phyloP scores from a whole-genome alignment of 1,139 yeast genomes.

The Nakaseomyces bracarensis region DNA sequence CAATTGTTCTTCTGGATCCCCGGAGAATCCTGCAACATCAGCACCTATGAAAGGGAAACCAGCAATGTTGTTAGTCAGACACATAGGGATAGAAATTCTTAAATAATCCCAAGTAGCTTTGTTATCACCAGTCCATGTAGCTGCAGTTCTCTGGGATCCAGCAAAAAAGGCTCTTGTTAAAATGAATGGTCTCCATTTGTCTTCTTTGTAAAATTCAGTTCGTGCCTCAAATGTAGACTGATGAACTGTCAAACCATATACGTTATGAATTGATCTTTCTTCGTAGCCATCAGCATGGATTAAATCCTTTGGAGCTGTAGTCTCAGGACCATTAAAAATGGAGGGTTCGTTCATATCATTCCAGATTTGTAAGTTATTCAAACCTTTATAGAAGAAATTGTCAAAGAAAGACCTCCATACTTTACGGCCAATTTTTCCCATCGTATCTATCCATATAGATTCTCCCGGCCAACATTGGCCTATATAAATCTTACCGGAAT shows the following conservation, averaged over 20 bases:
- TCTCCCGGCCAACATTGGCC: constrained; percentile 99
- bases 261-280: constrained; percentile 82
- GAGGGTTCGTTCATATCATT: constrained; percentile 99
- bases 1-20: constrained; percentile 74
- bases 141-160: constrained; percentile 86
- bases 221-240: constrained; percentile 70
- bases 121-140: constrained; percentile 98
- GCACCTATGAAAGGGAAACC: constrained; percentile 95
- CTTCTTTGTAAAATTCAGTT: constrained; percentile 40
- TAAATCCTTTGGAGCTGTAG: constrained; percentile 74
- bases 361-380: constrained; percentile 70
- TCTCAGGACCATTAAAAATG: constrained; percentile 90
- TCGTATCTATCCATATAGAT: constrained; percentile 84
- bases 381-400: constrained; percentile 41
- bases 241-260: constrained; percentile 73
- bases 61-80: constrained; percentile 67
- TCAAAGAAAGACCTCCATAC: constrained; percentile 51
- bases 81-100: constrained; percentile 75
- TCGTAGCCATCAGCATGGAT: constrained; percentile 78
- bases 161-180: constrained; percentile 80
- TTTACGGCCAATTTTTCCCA: constrained; percentile 52
- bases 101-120: constrained; percentile 88
- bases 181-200: constrained; percentile 70
- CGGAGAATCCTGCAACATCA: constrained; percentile 95
- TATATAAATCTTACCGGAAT: constrained; percentile 46